Base-by-base conservation (phyloP, 106 monocot genomes). In the Platanthera zijinensis region DNA sequence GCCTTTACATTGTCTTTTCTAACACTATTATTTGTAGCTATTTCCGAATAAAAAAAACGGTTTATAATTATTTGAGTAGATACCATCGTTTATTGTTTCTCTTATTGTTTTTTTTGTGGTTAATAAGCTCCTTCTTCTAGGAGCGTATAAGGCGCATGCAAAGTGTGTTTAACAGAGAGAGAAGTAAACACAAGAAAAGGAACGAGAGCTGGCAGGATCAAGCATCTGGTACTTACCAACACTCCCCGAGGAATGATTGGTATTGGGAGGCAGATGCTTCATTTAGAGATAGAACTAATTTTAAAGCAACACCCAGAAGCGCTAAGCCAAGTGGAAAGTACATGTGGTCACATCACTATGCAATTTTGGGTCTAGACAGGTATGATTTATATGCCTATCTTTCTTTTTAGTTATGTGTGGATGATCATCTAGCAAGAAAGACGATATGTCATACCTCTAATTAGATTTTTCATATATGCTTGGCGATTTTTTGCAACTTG, bases 361-460 rank as follows among this genome's bases (percentile, higher is more conserved):
- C 91, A 63, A 79, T 95, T 74, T 76, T 91, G 69, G 94, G 94
- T 25, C 91, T 95, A 49, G 91, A 95, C 80, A 95, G 94, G 94
- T 95, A 87, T 77, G 11, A 46, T 48, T 47, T 70, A 6, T 32
- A 0, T 8, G 62, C 62, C 62, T 8, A 3, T 66, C 4, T 25
- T 66, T 32, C 32, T 66, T 32, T 13, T 32, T 63, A 21, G 62
- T 63, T 63, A n/a, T 9, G 10, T 10, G 5, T 63, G 59, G 18
- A 21, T 21, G 62, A 10, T 22, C 19, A 53, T 63, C 22, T 22
- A 21, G 18, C 25, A 21, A 63, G 7, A 63, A 63, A 63, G 62
- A 63, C 8, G 62, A 10, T 22, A 15, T 63, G 22, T 28, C 62
- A 5, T 63, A 9, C 62, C 62, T 63, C 22, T 19, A 4, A 2